Evolutionary conservation across 1,284 basidiomycete species (phyloP).

Genomic region (Cerioporus squamosus): DNA sequence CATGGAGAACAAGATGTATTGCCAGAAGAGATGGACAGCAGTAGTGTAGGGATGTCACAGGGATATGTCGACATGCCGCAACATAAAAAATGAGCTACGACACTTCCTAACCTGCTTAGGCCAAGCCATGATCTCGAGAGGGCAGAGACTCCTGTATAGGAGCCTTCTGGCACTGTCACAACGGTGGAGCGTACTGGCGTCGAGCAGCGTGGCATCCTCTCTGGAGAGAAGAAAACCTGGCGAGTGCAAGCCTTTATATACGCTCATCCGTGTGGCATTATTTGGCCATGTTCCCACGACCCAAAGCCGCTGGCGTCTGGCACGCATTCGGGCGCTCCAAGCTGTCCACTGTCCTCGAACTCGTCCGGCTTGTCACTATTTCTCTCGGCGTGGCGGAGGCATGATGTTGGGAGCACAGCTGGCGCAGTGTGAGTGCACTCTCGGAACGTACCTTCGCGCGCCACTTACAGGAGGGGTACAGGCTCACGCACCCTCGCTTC

Average conservation of each 20-base stretch:
- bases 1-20: too few species aligned
- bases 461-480: conserved; percentile 24
- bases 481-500: conserved; percentile 51
- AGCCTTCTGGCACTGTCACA: conserved; percentile 47
- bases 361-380: too few species aligned
- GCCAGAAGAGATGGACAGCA: background rate
- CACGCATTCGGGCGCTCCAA: background rate
- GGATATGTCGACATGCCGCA: conserved; percentile 46
- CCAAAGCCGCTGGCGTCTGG: background rate
- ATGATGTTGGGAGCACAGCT: conserved; percentile 34
- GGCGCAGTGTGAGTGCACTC: conserved; percentile 33
- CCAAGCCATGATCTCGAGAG: conserved; percentile 40
- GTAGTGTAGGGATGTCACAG: conserved; percentile 35
- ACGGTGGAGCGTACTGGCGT: conserved; percentile 40
- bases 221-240: conserved; percentile 24
- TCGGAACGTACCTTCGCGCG: background rate
- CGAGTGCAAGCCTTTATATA: conserved; percentile 26
- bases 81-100: conserved; percentile 39
- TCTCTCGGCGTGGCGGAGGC: conserved; percentile 22
- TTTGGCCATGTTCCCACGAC: conserved; percentile 13
- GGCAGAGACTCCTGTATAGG: conserved; percentile 37
- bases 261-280: background rate
- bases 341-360: conserved; percentile 2
- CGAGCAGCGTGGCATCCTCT: conserved; percentile 49
- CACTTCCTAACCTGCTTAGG: conserved; percentile 47